Base-by-base conservation (phyloP, 768 basidiomycete species). In the Auriculariales sp. region DNA sequence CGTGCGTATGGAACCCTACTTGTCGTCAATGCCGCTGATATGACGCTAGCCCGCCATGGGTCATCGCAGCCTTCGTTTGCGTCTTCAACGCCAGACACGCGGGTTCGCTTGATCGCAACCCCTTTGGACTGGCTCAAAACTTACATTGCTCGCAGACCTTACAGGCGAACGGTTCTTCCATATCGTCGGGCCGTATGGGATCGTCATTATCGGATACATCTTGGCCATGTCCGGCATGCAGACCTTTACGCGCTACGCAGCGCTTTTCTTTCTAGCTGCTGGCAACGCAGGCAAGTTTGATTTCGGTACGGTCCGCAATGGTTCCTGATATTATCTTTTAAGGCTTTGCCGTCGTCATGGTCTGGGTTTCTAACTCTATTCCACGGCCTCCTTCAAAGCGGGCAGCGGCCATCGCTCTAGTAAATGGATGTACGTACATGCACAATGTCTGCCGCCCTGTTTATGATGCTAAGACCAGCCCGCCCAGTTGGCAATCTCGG, bases 131-230 rank as follows among this genome's bases (percentile, higher is more conserved):
- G n/a, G 28, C 45, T 7, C 15, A 15, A 32, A 32, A 7, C 7
- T 15, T 32, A n/a, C n/a, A n/a, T n/a, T n/a, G n/a, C n/a, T n/a
- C n/a, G 29, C 24, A 73, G 79, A 81, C 53, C 65, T 63, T 50
- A 76, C 75, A 3, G 79, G 79, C 0, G 80, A 81, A 61, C 71
- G 78, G 4, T 81, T 75, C 63, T 77, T 78, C 68, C 81, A 82
- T 58, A 66, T 73, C 46, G 61, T 65, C 2, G 65, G 59, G 2
- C 72, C 71, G 64, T 79, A 76, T 77, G 79, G 78, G 77, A 73
- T 65, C 2, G 71, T 71, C 42, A 76, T 81, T 2, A 33, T 78
- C 3, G 81, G 76, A 1, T 81, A 73, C 54, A 74, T 81, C 53
- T 78, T 82, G 52, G 72, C 71, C 2, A 58, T 80, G 17, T 71